Conservation (phyloP, 805 yeast genomes). For the Metschnikowia kunwiensis region DNA sequence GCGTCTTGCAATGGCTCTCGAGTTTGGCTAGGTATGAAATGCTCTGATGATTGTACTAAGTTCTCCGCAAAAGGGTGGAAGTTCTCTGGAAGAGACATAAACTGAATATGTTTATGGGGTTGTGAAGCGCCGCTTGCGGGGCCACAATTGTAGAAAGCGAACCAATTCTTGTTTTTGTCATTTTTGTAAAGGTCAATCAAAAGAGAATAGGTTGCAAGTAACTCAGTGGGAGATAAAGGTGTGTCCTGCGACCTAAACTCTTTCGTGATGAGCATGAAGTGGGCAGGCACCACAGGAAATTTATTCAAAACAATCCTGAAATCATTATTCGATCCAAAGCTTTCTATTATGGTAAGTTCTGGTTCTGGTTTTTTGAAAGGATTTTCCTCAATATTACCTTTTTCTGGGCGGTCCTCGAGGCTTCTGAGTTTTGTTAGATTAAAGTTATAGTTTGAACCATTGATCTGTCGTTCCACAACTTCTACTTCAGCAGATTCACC, state of each 20-base stretch:
- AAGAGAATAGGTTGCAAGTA: slow-evolving; percentile 55
- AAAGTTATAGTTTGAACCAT: slow-evolving; percentile 18
- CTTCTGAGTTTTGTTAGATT: slow-evolving; percentile 34
- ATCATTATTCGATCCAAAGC: slow-evolving; percentile 50
- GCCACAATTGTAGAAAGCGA: slow-evolving; percentile 90
- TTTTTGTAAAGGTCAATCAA: slow-evolving; percentile 46
- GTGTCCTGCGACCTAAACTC: slow-evolving; percentile 68
- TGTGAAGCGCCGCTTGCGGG: slow-evolving; percentile 90
- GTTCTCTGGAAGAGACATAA: slow-evolving; percentile 64
- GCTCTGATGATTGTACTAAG: slow-evolving; percentile 39
- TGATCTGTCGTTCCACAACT: slow-evolving; percentile 6
- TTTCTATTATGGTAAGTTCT: slow-evolving; percentile 57
- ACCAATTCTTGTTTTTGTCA: slow-evolving; percentile 45
- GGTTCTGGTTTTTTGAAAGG: slow-evolving; percentile 85
- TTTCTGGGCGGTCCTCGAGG: slow-evolving; percentile 38
- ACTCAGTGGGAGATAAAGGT: slow-evolving; percentile 69
- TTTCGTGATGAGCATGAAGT: slow-evolving; percentile 74
- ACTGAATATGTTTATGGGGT: slow-evolving; percentile 89
- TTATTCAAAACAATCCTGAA: slow-evolving; percentile 73
- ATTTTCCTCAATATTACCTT: slow-evolving; percentile 43
- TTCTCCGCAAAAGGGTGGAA: slow-evolving; percentile 57
- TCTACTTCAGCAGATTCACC: slow-evolving; percentile 41
- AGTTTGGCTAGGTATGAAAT: slow-evolving; percentile 52
- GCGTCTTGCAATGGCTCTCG: slow-evolving; percentile 60
- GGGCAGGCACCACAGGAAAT: slow-evolving; percentile 79